Base-by-base conservation (phyloP, 768 basidiomycete genomes). In the Nidularia sp. region DNA sequence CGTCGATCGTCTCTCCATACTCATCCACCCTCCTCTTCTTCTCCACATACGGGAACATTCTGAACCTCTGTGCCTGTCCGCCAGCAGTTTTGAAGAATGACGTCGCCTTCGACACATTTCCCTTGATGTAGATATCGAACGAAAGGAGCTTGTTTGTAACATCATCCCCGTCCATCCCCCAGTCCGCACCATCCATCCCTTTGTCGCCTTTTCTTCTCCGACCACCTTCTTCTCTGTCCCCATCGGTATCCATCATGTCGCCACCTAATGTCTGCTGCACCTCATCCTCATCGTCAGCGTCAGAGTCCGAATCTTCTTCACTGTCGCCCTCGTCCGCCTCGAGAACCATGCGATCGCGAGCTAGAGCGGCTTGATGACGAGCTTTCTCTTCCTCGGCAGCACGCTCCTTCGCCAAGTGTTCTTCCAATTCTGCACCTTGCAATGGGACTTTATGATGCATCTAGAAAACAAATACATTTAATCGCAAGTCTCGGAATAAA, bases 41-140 rank as follows among this genome's bases (percentile, higher is more conserved):
- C 70, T 98, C 96, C 31, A 96, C 84, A 57, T 93, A 94, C 0
- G 97, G 97, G 71, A 98, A 98, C 94, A 98, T 98, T 57, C 96
- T 79, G 67, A 90, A 98, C 49, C 97, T 76, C 56, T 89, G 90
- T 12, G 79, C 72, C 57, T 88, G 85, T 7, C 78, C 75, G 10
- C 83, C 83, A 6, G 83, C 73, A 53, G 74, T 86, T 66, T 93
- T 93, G 77, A 94, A 96, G 72, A 93, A 94, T 2, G 87, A 86
- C 1, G 84, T 89, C 25, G 88, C 76, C 57, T 90, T 88, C 29
- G 89, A 86, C 45, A 94, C 90, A 56, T 96, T 93, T n/a, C 95
- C 95, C 66, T 96, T 97, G 55, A 98, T 78, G 66, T 93, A 98
- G 58, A 98, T 97, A 68, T 99, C 97, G 60, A 90, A 99, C 1